phyloP scores from a whole-genome alignment of 441 rosid species.

The Gossypium schwendimanii region DNA sequence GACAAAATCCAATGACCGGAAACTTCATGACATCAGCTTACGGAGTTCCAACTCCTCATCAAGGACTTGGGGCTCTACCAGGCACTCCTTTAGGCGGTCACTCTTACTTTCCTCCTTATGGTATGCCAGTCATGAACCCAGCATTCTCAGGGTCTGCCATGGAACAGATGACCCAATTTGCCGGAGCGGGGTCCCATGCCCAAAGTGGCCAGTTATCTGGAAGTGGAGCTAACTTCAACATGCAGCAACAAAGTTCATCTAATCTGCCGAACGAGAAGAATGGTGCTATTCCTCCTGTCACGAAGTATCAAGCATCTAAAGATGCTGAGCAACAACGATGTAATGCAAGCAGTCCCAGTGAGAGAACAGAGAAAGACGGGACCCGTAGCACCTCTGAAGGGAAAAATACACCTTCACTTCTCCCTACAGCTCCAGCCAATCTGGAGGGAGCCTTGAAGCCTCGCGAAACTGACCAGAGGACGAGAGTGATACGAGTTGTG shows the following conservation, averaged over 20 bases:
- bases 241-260: constrained; percentile 39
- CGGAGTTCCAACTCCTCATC: constrained; percentile 31
- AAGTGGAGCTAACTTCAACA: constrained; percentile 27
- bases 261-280: constrained; percentile 25
- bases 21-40: constrained; percentile 33
- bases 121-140: constrained; percentile 44
- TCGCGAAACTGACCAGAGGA: constrained; percentile 23
- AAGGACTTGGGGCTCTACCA: constrained; percentile 28
- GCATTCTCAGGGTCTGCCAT: constrained; percentile 33
- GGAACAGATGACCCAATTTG: constrained; percentile 41
- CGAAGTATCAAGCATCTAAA: constrained; percentile 27
- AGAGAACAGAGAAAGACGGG: constrained; percentile 16
- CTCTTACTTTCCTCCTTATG: constrained; percentile 60
- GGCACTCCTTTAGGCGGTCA: constrained; percentile 41
- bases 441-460: constrained; percentile 19
- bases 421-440: constrained; percentile 21
- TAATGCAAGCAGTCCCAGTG: constrained; percentile 48
- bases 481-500: constrained; percentile 67
- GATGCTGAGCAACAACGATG: constrained; percentile 47
- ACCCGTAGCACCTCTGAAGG: constrained; percentile 14
- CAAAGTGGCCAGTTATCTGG: constrained; percentile 28
- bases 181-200: constrained; percentile 23
- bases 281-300: constrained; percentile 17
- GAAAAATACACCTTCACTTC: constrained; percentile 24
- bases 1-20: constrained; percentile 30